These are phyloP conservation scores for Cylindrodendrum hubeiense DNA, from an alignment of 2,329 filamentous ascomycete species.

Conservation along the genomic window DNA sequence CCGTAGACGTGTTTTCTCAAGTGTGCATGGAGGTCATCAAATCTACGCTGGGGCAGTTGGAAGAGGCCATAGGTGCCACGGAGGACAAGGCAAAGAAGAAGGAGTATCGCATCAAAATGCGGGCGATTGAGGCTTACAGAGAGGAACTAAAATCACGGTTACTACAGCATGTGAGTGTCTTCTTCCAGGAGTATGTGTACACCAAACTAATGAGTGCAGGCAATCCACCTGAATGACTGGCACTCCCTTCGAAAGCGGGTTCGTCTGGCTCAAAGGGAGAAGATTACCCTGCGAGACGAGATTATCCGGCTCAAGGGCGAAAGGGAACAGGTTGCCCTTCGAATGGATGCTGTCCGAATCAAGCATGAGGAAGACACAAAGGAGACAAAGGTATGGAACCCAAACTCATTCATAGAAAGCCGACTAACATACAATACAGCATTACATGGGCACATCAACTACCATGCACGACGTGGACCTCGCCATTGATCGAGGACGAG, in stretches of 20 bases:
- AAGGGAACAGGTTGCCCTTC: conserved; percentile 71
- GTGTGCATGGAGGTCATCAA: conserved; percentile 72
- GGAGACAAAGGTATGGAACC: conserved; percentile 60
- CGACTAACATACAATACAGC: conserved; percentile 39
- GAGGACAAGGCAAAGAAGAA: conserved; percentile 62
- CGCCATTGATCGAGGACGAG: conserved; percentile 63
- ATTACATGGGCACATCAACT: conserved; percentile 67
- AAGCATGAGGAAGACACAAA: conserved; percentile 68
- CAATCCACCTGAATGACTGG: conserved; percentile 70
- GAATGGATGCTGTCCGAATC: conserved; percentile 72
- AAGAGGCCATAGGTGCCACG: conserved; percentile 53
- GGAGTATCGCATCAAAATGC: conserved; percentile 67
- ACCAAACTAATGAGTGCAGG: conserved; percentile 50
- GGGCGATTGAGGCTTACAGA: conserved; percentile 69
- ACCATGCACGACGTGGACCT: conserved; percentile 73
- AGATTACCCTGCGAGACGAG: conserved; percentile 67
- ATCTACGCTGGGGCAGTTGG: conserved; percentile 61
- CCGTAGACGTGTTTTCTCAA: conserved; percentile 72
- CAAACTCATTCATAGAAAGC: accelerated
- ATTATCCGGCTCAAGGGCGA: conserved; percentile 71
- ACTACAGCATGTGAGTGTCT: conserved; percentile 69
- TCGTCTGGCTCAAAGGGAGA: conserved; percentile 68
- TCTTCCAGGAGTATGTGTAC: accelerated
- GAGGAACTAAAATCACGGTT: conserved; percentile 68
- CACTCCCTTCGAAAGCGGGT: conserved; percentile 70